Evolutionary conservation across 176 grass and related monocot species (phyloP).

Genomic region (Oryza officinalis): DNA sequence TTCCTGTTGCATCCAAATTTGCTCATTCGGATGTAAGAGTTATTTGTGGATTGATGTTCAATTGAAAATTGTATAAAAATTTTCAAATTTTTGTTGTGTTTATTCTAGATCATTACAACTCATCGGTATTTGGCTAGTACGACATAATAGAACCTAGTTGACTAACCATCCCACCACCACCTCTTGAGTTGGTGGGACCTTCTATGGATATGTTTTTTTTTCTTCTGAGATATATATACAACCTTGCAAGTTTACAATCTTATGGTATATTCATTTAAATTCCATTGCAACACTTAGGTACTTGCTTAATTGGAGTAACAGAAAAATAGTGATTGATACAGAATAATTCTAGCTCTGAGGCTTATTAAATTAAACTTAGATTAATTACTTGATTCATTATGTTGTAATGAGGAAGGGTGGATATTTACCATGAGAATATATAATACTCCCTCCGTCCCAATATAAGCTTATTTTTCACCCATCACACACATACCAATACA

Average conservation of each 20-base stretch:
- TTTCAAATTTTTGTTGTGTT: neutral
- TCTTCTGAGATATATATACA: neutral
- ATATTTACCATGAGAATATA: constrained; percentile 16
- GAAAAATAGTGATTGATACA: neutral
- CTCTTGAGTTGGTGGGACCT: neutral
- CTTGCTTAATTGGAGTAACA: neutral
- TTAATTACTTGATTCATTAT: neutral
- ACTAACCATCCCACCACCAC: neutral
- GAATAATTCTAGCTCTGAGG: neutral
- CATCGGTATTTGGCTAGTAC: neutral
- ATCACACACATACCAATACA: no score
- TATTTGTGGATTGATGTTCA: neutral
- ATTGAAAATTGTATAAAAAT: neutral
- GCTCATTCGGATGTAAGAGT: neutral
- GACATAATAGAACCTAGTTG: neutral
- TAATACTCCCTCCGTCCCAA: neutral
- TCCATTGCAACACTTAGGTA: neutral
- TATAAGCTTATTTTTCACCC: no score
- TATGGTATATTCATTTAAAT: neutral
- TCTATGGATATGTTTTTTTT: neutral
- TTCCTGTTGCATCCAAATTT: neutral
- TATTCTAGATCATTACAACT: neutral
- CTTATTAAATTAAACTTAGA: neutral
- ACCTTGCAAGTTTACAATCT: neutral
- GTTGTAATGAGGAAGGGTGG: neutral